phyloP scores from a whole-genome alignment of 2,329 filamentous ascomycete species.

The Ramularia collo-cygni region DNA sequence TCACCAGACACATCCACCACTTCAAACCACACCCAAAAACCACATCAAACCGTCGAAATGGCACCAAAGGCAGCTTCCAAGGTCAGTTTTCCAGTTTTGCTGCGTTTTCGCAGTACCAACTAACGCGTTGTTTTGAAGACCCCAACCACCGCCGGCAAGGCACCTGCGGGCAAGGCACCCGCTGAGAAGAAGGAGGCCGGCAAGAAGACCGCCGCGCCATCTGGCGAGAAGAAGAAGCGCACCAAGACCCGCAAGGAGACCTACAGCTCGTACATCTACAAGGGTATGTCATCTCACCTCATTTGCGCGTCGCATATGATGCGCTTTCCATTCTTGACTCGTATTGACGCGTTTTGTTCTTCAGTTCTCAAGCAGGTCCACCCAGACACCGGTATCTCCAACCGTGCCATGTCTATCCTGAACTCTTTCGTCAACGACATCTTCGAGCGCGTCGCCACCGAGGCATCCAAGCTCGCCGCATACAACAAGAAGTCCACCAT shows the following conservation, averaged over 20 bases:
- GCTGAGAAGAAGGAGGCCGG: slow-evolving; percentile 99
- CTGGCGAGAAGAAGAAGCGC: slow-evolving; percentile 99
- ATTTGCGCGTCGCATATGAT: slow-evolving; percentile 15
- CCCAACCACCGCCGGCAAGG: slow-evolving; percentile 89
- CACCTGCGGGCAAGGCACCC: slow-evolving; percentile 69
- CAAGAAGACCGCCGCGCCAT: slow-evolving; percentile 93
- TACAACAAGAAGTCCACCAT: slow-evolving; percentile 99
- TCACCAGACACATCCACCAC: slow-evolving; percentile 28
- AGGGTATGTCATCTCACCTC: slow-evolving; percentile 58
- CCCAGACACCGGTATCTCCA: slow-evolving; percentile 99
- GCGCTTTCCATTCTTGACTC: slow-evolving; percentile 14
- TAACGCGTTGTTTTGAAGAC: slow-evolving; percentile 47
- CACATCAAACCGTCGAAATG: slow-evolving; percentile 69
- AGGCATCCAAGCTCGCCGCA: slow-evolving; percentile 96
- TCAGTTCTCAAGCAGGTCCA: slow-evolving; percentile 99
- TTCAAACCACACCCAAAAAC: slow-evolving; percentile 23
- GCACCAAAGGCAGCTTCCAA: slow-evolving; percentile 98
- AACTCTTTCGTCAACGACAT: slow-evolving; percentile 99
- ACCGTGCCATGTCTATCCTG: slow-evolving; percentile 98
- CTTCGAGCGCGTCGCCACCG: slow-evolving; percentile 97
- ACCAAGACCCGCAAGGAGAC: slow-evolving; percentile 99
- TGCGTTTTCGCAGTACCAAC: slow-evolving; percentile 10
- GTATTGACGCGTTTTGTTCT: slow-evolving; percentile 34
- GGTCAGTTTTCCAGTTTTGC: slow-evolving; percentile 16
- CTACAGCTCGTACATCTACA: slow-evolving; percentile 99